phyloP scores from a whole-genome alignment of 345 rosid genomes.

The Corchorus capsularis region DNA sequence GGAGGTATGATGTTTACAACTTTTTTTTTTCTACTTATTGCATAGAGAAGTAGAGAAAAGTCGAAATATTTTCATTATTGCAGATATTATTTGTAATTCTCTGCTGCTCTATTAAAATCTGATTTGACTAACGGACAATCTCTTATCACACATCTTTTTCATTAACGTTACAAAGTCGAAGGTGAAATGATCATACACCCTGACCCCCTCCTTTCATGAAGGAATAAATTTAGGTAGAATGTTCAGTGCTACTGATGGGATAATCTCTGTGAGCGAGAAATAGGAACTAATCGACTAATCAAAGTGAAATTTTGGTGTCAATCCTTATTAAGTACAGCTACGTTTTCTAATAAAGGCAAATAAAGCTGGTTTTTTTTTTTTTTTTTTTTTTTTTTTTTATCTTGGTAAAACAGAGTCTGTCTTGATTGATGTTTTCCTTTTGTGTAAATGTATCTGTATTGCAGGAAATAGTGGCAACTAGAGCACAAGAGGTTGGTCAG shows the following conservation, averaged over 20 bases:
- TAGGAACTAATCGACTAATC: constrained; percentile 19
- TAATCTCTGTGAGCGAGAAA: constrained; percentile 70
- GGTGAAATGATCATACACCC: not conserved
- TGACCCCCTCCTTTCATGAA: not conserved
- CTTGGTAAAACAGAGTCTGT: not conserved
- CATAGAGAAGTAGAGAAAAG: not conserved
- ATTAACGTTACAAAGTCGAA: not conserved
- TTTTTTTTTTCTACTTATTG: not conserved
- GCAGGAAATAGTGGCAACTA: constrained; percentile 65
- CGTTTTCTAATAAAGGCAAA: not conserved
- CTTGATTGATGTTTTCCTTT: not conserved
- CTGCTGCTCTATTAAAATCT: not conserved
- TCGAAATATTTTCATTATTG: not conserved
- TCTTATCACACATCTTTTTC: not conserved
- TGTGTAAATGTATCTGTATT: not conserved
- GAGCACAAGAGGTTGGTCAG: constrained; percentile 58
- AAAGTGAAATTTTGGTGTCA: not conserved
- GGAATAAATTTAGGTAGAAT: not conserved
- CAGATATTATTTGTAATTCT: not conserved
- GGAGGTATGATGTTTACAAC: constrained; percentile 46
- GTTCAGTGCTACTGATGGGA: constrained; percentile 66
- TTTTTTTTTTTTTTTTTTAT: too few species aligned
- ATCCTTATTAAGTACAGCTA: not conserved
- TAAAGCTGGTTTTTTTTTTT: not conserved
- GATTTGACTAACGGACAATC: not conserved